Percentiles rank a stretch among this genome's conserved stretches.
Conservation (phyloP, 1,284 basidiomycete genomes). For the Papiliotrema nemorosa region DNA sequence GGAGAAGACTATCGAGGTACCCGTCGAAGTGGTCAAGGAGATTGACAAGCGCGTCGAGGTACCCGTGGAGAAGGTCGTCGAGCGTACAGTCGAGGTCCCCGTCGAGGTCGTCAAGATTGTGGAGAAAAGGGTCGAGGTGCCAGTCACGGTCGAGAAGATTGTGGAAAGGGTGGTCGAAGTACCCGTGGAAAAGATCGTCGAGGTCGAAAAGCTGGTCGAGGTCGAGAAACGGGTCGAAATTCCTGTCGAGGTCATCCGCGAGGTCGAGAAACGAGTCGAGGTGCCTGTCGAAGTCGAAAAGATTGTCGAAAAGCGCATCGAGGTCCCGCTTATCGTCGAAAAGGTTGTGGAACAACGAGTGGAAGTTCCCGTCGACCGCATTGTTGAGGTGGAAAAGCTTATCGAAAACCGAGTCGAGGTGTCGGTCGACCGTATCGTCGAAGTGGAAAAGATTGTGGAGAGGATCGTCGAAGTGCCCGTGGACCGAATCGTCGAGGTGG, state of each 20-base stretch:
- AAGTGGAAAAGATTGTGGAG: slow-evolving; percentile 33
- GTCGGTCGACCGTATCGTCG: slow-evolving; percentile 29
- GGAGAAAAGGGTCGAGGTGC: slow-evolving; percentile 31
- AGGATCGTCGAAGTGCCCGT: slow-evolving; percentile 33
- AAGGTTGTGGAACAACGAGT: slow-evolving; percentile 37
- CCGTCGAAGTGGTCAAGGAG: slow-evolving; percentile 27
- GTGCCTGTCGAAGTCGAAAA: slow-evolving; percentile 26
- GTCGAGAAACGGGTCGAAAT: slow-evolving; percentile 25
- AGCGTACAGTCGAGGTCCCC: slow-evolving; percentile 41
- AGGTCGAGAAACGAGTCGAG: slow-evolving; percentile 40
- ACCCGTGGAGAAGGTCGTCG: slow-evolving; percentile 35
- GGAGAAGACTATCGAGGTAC: slow-evolving; percentile 36
- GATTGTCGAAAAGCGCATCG: slow-evolving; percentile 42
- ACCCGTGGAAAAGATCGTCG: slow-evolving; percentile 32
- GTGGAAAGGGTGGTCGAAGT: slow-evolving; percentile 28
- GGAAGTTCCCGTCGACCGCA: slow-evolving; percentile 43
- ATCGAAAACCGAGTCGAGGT: slow-evolving; percentile 41
- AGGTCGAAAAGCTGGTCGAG: slow-evolving; percentile 25
- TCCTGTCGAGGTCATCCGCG: slow-evolving; percentile 40
- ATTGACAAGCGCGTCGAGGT: slow-evolving; percentile 42
- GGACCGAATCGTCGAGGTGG: slow-evolving; percentile 28
- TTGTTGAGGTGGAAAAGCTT: slow-evolving; percentile 44
- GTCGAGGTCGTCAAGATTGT: slow-evolving; percentile 49
- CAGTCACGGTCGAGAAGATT: slow-evolving; percentile 28
- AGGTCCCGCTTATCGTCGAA: slow-evolving; percentile 27